Base-by-base conservation (phyloP, 306 rosid genomes). In the Glycyrrhiza uralensis region DNA sequence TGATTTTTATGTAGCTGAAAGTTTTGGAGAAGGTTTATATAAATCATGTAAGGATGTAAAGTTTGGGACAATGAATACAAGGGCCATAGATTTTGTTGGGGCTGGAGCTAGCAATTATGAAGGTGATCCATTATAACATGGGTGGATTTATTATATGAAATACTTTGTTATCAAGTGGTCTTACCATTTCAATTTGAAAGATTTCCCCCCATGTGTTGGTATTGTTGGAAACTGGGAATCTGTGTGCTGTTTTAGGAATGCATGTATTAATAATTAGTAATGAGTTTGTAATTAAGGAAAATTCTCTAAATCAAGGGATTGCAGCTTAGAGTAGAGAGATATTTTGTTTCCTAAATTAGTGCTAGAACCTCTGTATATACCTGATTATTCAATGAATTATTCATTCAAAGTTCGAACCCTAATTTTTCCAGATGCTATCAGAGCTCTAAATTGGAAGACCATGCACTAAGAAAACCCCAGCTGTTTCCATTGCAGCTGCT, bases 31-130 rank as follows among this genome's bases (percentile, higher is more conserved):
- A 70, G 97, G 85, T 44, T 87, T 93, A 42, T 93, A 80, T 59
- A 50, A 79, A 65, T 86, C 97, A 13, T 93, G 98, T 86, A 87
- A 90, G 87, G 98, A 93, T 56, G 98, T 93, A 18, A 93, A 93
- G 82, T 93, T 93, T 81, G 98, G 98, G 69, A 93, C 98, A 14
- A 93, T 93, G 98, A 93, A 93, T 80, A 93, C 98, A 11, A 80
- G 89, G 82, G 98, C 98, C 67, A 83, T 93, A 11, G 97, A 93
- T 79, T 93, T 93, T 80, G 82, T 93, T 78, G 98, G 98, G 50
- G 98, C 82, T 58, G 98, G 96, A 75, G 96, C 98, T 62, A 79
- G 32, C 83, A 87, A 47, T 84, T 90, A 75, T 68, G 33, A 86
- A 85, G 98, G 98, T 93, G 39, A 81, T 23, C 45, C 67, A 36